Percentiles rank a stretch among this genome's conserved stretches.
Evolutionary conservation across 371 early-diverging fungal species (phyloP).

Genomic region (Apophysomyces elegans): DNA sequence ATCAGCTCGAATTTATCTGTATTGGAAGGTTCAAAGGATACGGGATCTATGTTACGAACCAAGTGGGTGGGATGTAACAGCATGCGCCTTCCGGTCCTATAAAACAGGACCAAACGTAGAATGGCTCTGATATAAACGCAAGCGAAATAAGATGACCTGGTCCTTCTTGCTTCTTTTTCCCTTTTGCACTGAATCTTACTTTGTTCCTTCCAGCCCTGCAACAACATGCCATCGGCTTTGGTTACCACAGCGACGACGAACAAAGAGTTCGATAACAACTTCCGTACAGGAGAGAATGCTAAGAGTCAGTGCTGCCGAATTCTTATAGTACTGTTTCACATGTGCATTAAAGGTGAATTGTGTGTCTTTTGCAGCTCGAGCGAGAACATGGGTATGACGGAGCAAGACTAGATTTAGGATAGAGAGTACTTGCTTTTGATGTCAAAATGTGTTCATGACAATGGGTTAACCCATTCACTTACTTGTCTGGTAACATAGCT

Average conservation of each 20-base stretch:
- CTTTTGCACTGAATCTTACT: slow-evolving; percentile 24
- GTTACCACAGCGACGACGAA: slow-evolving; percentile 14
- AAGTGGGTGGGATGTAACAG: slow-evolving; percentile 48
- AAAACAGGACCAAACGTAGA: slow-evolving; percentile 34
- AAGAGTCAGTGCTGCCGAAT: slow-evolving; percentile 26
- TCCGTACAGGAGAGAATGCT: slow-evolving; percentile 46
- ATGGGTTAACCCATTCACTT: background rate
- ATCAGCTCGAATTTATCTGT: slow-evolving; percentile 38
- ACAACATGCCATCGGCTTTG: slow-evolving; percentile 37
- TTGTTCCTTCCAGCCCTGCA: slow-evolving; percentile 39
- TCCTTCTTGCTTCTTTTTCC: background rate
- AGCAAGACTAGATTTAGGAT: slow-evolving; percentile 21
- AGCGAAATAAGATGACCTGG: background rate
- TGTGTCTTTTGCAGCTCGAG: slow-evolving; percentile 12
- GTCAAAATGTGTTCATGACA: no score
- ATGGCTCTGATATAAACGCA: slow-evolving; percentile 20
- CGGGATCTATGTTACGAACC: slow-evolving; percentile 38
- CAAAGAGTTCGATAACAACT: slow-evolving; percentile 39
- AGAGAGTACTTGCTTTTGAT: slow-evolving; percentile 16
- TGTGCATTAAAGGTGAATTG: slow-evolving; percentile 32
- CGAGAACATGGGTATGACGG: slow-evolving; percentile 22
- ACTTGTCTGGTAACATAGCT: slow-evolving; percentile 27
- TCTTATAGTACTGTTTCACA: slow-evolving; percentile 22
- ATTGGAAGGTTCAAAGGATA: slow-evolving; percentile 23
- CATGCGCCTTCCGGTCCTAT: slow-evolving; percentile 23